Base-by-base conservation (phyloP, 768 basidiomycete genomes). In the Obba rivulosa region DNA sequence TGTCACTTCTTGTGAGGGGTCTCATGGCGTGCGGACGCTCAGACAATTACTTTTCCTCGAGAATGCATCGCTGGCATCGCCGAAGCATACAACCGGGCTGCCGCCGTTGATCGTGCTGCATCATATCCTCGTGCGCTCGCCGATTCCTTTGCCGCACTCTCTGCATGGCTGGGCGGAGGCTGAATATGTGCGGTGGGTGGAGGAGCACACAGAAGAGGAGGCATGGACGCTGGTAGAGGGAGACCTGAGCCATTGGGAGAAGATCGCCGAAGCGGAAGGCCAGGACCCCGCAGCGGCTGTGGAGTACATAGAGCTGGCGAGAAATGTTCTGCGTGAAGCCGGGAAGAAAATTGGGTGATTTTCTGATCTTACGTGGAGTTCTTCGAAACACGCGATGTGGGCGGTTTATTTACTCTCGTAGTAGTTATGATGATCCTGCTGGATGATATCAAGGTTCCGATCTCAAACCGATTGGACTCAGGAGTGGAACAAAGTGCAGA, bases 111-210 rank as follows among this genome's bases (percentile, higher is more conserved):
- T 96, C 56, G 85, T 98, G 14, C 70, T 97, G 14, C 94, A 98
- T 61, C 86, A 96, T 55, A 86, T 96, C 57, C 75, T 96, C 28
- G 93, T 98, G 21, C 83, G 91, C 9, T 91, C 91, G 2, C 85
- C 88, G 0, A 74, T 91, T 46, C 79, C 87, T 4, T 74, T 98
- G 34, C 95, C 96, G 9, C 92, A 99, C 63, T 76, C 79, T 42
- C 65, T 92, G 47, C 92, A 97, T 60, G 86, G 87, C 0, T 98
- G 96, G 95, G 86, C 89, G 49, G 92, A 97, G 62, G 78, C 86
- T 3, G 96, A 98, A 70, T 99, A 99, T 65, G 89, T 96, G 42
- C 80, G 90, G 38, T 99, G 94, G 93, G 76, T 98, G 11, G 87
- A 91, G 50, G 94, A 96, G 62, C 96, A 97, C 60, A 72, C 81